These are phyloP conservation scores for Rosa chinensis DNA, from an alignment of 306 rosid genomes.

Conservation along the genomic window DNA sequence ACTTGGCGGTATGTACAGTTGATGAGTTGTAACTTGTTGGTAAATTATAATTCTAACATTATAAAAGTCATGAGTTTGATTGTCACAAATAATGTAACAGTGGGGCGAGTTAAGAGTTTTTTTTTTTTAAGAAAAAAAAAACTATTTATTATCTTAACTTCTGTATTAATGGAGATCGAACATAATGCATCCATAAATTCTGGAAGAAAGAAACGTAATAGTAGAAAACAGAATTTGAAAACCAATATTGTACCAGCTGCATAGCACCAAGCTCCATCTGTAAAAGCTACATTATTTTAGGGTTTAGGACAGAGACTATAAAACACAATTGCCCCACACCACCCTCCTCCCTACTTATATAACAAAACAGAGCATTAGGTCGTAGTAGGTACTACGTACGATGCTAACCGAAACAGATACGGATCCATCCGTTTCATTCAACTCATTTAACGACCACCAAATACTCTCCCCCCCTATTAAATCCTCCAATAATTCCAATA, in stretches of 20 bases:
- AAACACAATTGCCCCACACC: background rate
- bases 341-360: background rate
- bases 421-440: slow-evolving; percentile 32
- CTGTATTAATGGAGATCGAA: too few species aligned
- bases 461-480: slow-evolving; percentile 24
- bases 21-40: too few species aligned
- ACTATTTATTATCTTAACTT: too few species aligned
- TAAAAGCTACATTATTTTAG: background rate
- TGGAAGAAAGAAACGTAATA: too few species aligned
- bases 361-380: slow-evolving; percentile 17
- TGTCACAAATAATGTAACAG: too few species aligned
- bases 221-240: background rate
- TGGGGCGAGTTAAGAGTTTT: too few species aligned
- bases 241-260: background rate
- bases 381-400: slow-evolving; percentile 50
- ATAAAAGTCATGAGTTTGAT: too few species aligned
- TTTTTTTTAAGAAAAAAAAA: too few species aligned
- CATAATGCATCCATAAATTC: too few species aligned
- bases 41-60: too few species aligned
- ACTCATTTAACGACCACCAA: slow-evolving; percentile 20
- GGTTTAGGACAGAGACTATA: background rate
- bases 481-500: background rate
- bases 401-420: slow-evolving; percentile 54
- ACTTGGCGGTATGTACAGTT: too few species aligned
- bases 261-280: background rate